Percentiles rank a stretch among this genome's conserved stretches.
phyloP scores from a whole-genome alignment of 2,329 filamentous ascomycete genomes.

The Clonostachys rosea region DNA sequence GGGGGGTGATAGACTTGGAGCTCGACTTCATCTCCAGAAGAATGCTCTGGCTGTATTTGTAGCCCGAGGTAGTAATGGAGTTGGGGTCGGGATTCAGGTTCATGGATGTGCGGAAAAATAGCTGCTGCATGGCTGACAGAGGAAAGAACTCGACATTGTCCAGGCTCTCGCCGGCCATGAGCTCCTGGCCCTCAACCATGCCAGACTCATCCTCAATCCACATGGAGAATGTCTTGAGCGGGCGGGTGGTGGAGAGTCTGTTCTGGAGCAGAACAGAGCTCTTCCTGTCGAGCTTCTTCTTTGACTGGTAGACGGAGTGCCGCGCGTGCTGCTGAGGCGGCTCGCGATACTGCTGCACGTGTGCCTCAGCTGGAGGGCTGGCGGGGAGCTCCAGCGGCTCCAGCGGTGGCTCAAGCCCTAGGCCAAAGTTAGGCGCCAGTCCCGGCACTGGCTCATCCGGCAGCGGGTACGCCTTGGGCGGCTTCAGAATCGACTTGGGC shows the following conservation, averaged over 20 bases:
- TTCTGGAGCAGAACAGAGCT: background rate
- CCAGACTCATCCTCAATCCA: conserved; percentile 20
- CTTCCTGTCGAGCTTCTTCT: background rate
- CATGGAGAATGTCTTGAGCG: conserved; percentile 6
- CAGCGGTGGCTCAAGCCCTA: no score
- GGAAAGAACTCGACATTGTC: conserved; percentile 32
- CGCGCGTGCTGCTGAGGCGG: no score
- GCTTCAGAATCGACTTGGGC: no score
- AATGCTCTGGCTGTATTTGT: conserved; percentile 46
- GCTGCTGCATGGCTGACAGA: conserved; percentile 48
- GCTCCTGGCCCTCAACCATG: conserved; percentile 1
- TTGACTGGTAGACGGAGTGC: no score
- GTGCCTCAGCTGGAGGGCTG: no score
- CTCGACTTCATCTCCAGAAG: conserved; percentile 37
- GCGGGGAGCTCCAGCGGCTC: no score
- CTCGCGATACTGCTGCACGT: no score
- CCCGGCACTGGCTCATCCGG: no score
- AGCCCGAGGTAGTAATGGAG: conserved; percentile 23
- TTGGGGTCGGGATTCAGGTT: conserved; percentile 24
- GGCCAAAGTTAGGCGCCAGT: no score
- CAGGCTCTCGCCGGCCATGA: conserved; percentile 5
- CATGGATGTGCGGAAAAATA: conserved; percentile 45
- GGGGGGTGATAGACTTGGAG: conserved; percentile 34
- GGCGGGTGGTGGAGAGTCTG: background rate
- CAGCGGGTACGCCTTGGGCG: no score